Base-by-base conservation (phyloP, 495 filamentous ascomycete genomes). In the Penicillium waksmanii region DNA sequence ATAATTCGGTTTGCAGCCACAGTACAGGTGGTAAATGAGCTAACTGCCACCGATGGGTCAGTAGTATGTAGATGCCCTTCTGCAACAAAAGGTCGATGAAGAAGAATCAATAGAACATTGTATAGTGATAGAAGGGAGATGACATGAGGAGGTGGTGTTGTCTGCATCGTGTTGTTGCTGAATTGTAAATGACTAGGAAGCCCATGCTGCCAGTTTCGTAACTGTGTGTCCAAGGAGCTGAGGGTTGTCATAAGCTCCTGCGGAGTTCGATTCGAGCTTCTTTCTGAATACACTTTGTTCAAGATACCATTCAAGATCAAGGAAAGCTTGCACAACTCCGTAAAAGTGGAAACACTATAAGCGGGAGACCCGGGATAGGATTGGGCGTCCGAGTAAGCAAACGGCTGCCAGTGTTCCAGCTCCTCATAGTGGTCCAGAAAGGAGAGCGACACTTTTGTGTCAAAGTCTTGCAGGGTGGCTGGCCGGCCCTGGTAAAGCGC, bases 381-480 rank as follows among this genome's bases (percentile, higher is more conserved):
- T 42, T 57, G 35, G 3, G 58, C 43, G 21, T 62, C 53, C 34
- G 62, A 57, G 46, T 63, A 66, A 13, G 61, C 64, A 38, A 63
- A 61, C 13, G 65, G 65, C 51, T 59, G 63, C 65, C 67, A 78
- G 18, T 53, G 21, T 25, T 77, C 75, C 2, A 72, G 53, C 51
- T 78, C 75, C 51, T 78, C 75, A 18, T 58, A 70, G 6, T 48
- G 57, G 38, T 78, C 75, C n/a, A 74, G 13, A 19, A 77, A 68
- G 1, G 57, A 44, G 6, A 63, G 40, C 0, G 69, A 64, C 7
- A 75, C 69, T 12, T 66, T 61, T 3, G 67, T 60, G 19, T 77
- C 73, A 27, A 56, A 55, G 3, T 66, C 49, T n/a, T 66, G 65
- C 5, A 77, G 43, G 19, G 59, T 60, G 11, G 54, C 59, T 6